Base-by-base conservation (phyloP, 768 basidiomycete species). In the Infundibulicybe gibba region DNA sequence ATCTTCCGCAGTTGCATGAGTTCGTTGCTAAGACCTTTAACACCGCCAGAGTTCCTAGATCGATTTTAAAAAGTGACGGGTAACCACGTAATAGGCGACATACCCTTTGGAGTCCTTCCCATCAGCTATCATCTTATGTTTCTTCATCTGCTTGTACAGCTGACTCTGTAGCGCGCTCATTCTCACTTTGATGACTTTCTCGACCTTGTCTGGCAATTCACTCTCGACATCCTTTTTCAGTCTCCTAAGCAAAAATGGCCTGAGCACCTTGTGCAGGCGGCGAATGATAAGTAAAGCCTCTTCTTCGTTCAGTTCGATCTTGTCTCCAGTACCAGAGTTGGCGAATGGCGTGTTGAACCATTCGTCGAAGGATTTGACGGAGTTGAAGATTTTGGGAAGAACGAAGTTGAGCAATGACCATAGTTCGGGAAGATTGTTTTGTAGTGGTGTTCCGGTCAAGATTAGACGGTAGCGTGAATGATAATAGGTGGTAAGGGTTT, bases 271-370 rank as follows among this genome's bases (percentile, higher is more conserved):
- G 58, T 97, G 94, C 65, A 92, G 66, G 60, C 97, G 94, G 46
- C 94, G 86, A 61, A 99, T 97, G 60, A 99, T 92, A 47, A 98
- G 86, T 32, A 98, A 76, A 3, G 92, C 90, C 73, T 99, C 97
- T 88, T 98, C 97, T 87, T 99, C 97, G 69, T 95, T 97, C 72
- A 98, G 66, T 74, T 97, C 94, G 61, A 98, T 95, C 80, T 95
- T 97, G 70, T 99, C 97, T 8, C 89, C 87, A 0, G 90, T 90
- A 25, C 95, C 95, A n/a, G 94, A 92, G 66, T 92, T 97, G 49
- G 97, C 95, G 55, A 99, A 99, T 0, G 97, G 97, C 1, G 95
- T 97, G 71, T 97, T 98, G 78, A 98, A 99, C 97, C 97, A 99
- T 61, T 98, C 97, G 58, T 98, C 97, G 63, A 99, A 98, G 16